Evolutionary conservation across 805 yeast species (phyloP).

Genomic region (Metschnikowia proteae): DNA sequence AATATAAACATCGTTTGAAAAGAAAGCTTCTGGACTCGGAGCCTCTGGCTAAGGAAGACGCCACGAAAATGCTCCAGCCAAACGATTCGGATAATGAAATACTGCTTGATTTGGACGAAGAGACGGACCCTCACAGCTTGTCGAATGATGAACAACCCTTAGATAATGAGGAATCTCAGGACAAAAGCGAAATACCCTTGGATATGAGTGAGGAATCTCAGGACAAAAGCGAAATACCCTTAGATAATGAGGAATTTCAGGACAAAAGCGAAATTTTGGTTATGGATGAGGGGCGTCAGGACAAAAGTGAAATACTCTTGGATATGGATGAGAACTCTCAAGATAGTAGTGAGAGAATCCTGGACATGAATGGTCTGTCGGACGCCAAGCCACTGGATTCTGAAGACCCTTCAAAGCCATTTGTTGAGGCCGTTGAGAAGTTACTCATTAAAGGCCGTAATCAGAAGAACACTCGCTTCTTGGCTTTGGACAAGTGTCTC

Average conservation of each 20-base stretch:
- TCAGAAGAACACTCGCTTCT: slow-evolving; percentile 50
- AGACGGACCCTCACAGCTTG: no score
- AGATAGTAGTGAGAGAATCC: no score
- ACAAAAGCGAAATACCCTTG: background rate
- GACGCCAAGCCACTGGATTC: background rate
- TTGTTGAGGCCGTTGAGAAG: background rate
- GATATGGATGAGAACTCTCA: background rate
- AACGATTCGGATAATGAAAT: no score
- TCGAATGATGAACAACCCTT: background rate
- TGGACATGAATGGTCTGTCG: background rate
- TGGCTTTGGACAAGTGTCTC: slow-evolving; percentile 83
- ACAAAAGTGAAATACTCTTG: background rate
- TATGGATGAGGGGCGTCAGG: background rate
- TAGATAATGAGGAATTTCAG: slow-evolving; percentile 12
- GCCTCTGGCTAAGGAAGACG: background rate
- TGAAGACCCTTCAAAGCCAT: background rate
- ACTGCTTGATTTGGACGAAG: no score
- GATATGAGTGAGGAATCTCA: background rate
- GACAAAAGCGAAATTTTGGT: background rate
- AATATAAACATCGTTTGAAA: background rate
- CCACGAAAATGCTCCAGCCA: no score
- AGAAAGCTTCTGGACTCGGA: slow-evolving; percentile 1
- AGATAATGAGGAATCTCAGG: background rate
- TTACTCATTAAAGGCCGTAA: background rate
- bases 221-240: slow-evolving; percentile 17